These are phyloP conservation scores for Penicillium sp. DNA, from an alignment of 2,329 filamentous ascomycete genomes.

Conservation along the genomic window DNA sequence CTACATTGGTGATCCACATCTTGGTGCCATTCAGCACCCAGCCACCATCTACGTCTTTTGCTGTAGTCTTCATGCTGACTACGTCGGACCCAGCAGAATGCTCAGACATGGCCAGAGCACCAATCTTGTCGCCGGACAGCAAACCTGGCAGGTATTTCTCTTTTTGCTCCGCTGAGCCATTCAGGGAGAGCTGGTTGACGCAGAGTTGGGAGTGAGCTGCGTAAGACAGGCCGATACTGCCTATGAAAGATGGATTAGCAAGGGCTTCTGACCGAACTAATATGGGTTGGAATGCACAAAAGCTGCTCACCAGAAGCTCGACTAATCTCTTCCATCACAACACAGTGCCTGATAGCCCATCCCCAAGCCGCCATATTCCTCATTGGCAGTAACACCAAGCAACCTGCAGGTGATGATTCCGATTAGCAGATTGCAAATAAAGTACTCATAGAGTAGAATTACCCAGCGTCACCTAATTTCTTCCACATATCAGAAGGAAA, in stretches of 20 bases:
- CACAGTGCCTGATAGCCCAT: conserved; percentile 97
- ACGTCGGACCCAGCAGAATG: conserved; percentile 88
- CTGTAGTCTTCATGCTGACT: conserved; percentile 87
- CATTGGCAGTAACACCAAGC: conserved; percentile 87
- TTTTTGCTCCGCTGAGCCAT: conserved; percentile 76
- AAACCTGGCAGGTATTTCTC: conserved; percentile 71
- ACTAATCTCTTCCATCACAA: conserved; percentile 92
- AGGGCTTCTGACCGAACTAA: neutral
- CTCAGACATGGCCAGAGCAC: conserved; percentile 92
- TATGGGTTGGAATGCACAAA: neutral
- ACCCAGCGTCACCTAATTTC: conserved; percentile 82
- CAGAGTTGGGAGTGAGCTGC: conserved; percentile 94
- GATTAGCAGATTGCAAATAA: neutral
- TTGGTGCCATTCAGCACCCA: conserved; percentile 84
- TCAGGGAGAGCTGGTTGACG: conserved; percentile 91
- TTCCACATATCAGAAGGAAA: conserved; percentile 91
- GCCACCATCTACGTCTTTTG: conserved; percentile 74
- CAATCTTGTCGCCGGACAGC: conserved; percentile 73
- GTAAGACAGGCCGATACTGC: conserved; percentile 68
- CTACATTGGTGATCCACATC: conserved; percentile 98
- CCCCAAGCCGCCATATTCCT: conserved; percentile 79
- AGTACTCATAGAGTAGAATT: neutral
- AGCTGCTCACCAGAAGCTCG: conserved; percentile 62
- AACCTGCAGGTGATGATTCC: conserved; percentile 49
- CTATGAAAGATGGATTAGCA: conserved; percentile 17